phyloP scores from a whole-genome alignment of 768 basidiomycete species.

The Macrolepiota dolichaula region DNA sequence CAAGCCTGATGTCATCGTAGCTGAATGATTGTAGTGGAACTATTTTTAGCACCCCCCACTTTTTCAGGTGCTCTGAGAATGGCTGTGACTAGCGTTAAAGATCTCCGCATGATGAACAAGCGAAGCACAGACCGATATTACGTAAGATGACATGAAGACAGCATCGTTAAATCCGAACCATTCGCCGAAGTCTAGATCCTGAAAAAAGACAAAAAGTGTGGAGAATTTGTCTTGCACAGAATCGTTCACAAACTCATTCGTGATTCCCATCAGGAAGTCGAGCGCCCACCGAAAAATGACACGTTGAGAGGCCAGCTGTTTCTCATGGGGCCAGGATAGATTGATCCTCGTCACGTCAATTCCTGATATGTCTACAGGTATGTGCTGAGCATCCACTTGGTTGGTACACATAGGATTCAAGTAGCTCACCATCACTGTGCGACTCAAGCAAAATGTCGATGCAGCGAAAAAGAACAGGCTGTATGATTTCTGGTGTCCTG shows the following conservation, averaged over 20 bases:
- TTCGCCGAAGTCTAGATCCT: background rate
- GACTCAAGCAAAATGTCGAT: background rate
- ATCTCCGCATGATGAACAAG: background rate
- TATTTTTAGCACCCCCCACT: background rate
- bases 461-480: background rate
- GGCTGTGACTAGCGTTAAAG: background rate
- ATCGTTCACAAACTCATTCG: background rate
- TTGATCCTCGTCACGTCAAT: background rate
- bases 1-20: background rate
- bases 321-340: background rate
- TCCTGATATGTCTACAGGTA: background rate
- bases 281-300: background rate
- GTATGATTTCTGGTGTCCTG: background rate
- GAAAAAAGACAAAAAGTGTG: background rate
- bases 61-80: background rate
- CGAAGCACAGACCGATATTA: background rate
- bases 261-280: background rate
- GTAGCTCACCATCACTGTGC: background rate
- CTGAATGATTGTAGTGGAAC: background rate
- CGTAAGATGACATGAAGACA: background rate
- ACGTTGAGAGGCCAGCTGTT: background rate
- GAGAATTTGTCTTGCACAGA: background rate
- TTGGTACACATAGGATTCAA: background rate
- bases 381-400: background rate
- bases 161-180: background rate